These are phyloP conservation scores for Aspergillus affinis DNA, from an alignment of 495 filamentous ascomycete species.

Conservation along the genomic window DNA sequence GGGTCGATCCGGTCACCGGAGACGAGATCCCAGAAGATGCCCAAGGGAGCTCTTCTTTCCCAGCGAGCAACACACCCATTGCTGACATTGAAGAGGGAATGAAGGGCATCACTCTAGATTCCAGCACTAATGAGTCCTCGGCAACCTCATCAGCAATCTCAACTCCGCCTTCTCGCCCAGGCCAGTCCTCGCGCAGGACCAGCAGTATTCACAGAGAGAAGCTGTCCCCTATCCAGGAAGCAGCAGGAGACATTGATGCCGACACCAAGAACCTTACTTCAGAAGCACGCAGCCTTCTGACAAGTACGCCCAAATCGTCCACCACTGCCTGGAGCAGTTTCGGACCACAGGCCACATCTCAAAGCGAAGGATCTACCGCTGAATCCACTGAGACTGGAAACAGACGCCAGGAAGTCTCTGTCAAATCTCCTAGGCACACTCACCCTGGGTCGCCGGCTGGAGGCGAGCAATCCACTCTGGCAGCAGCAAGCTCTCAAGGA, in stretches of 20 bases:
- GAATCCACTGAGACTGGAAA: neutral
- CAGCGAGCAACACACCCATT: neutral
- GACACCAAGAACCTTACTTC: neutral
- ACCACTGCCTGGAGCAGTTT: neutral
- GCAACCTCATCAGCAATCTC: neutral
- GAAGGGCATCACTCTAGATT: neutral
- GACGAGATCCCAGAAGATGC: neutral
- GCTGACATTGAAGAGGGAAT: neutral
- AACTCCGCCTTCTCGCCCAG: slow-evolving; percentile 1
- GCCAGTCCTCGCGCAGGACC: slow-evolving; percentile 2
- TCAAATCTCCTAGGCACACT: slow-evolving; percentile 10
- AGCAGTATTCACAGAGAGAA: slow-evolving; percentile 7
- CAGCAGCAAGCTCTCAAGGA: neutral
- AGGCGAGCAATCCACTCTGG: neutral
- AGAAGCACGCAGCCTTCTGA: neutral
- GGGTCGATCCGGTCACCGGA: neutral
- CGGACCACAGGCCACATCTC: slow-evolving; percentile 4
- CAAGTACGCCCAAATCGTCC: slow-evolving; percentile 2
- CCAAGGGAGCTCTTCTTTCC: neutral
- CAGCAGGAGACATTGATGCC: neutral
- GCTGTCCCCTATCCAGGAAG: slow-evolving; percentile 13
- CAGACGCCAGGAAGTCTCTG: neutral
- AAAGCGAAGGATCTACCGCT: slow-evolving; percentile 11
- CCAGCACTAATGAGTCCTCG: neutral
- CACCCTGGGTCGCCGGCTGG: slow-evolving; percentile 12